Evolutionary conservation across 306 rosid genomes (phyloP), one percentile per base, ranked within the genome.

Genomic region (Quillaja saponaria): DNA sequence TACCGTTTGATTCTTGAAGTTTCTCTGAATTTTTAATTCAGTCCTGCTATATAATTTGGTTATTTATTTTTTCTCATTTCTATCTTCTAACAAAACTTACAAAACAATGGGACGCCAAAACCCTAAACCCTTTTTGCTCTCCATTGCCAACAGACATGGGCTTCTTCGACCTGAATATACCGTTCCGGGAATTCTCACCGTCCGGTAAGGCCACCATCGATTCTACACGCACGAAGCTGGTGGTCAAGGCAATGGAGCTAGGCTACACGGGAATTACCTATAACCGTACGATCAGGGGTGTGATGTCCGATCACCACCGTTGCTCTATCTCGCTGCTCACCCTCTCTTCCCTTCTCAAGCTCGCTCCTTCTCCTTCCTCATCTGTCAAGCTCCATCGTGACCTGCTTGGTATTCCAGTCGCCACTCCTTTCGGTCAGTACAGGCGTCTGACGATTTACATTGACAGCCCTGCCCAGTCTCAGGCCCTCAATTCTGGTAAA

Each of bases 251-350:
- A 57, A 78, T 92, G 86, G 95, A 88, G 74, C 73, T 92, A 8
- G 98, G 98, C 62, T 89, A 86, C 80, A 73, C 89, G 0, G 96
- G 98, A 34, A 73, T 92, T 55, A 96, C 98, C 44, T 88, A 88
- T 69, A 81, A 84, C 83, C 90, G 89, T 53, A 79, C 82, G 17
- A 86, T 89, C 71, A 84, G 78, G 54, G 96, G 96, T 58, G 81
- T 86, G 4, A 92, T 92, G 94, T 86, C 98, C 38, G 96, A 92
- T 56, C 71, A 56, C 18, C 89, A 92, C 72, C 90, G 90, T 50
- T 92, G 98, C 74, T 68, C 86, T 34, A 86, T 88, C 58, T 42
- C 82, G 7, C 83, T 61, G 10, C 87, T 86, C 15, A 51, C 84
- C 1, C 79, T 88, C 54, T 71, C 95, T 2, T 76, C 90, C 46